Evolutionary conservation across 2,329 filamentous ascomycete species (phyloP), one percentile per base, ranked within the genome.

Genomic region (Lasiodiplodia sp.): DNA sequence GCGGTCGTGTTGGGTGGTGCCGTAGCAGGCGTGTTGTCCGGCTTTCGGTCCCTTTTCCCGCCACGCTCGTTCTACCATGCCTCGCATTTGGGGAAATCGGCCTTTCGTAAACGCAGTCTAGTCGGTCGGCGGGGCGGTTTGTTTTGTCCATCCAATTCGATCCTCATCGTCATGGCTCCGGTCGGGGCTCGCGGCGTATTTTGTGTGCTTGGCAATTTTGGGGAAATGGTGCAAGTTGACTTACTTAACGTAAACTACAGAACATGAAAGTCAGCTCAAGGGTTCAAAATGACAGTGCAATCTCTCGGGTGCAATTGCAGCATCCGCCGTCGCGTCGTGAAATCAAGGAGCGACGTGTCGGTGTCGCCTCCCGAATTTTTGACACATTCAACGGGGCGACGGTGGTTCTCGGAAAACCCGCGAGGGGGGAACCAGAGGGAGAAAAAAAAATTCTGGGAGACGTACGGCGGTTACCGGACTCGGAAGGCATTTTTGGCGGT

Each of bases 401-500:
- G 44, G 44, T 47, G 21, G 23, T 47, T 34, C 40, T 21, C 31
- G 47, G 14, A 28, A 23, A 57, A 4, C n/a, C 4, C 18, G 10
- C 44, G 7, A 23, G 10, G n/a, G n/a, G 12, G 31, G 31, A 10
- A 7, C 31, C 31, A 8, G 31, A n/a, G 28, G 18, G 18, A 11
- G 37, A 75, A 69, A 69, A n/a, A 55, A 51, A 51, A 57, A 57
- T 2, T 34, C 31, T 34, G 31, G 31, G 31, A 57, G 69, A 92
- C 92, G 92, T 86, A 95, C 92, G 87, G 91, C 92, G 90, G 90
- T 94, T 91, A 86, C 92, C 92, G 82, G 91, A 87, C 89, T 93
- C 91, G 82, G 92, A 91, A 91, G 91, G 89, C 92, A 96, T 96
- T 84, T 28, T 88, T 94, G 90, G 85, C 84, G 82, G 78, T 74